phyloP scores from a whole-genome alignment of 2,329 filamentous ascomycete species.

The Madurella mycetomatis region DNA sequence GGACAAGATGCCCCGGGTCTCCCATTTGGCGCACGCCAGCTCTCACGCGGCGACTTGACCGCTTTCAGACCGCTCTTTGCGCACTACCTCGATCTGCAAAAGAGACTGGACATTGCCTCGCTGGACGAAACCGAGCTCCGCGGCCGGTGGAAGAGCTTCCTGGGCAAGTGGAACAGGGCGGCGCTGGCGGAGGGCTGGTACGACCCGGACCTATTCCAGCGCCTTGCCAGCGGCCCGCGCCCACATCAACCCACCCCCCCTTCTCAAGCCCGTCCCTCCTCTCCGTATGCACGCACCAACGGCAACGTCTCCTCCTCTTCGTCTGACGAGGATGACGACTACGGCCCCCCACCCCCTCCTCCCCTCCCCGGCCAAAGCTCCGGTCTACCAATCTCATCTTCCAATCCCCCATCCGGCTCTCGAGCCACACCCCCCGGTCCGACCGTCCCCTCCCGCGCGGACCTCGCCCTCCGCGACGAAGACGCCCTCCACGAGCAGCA shows the following conservation, averaged over 20 bases:
- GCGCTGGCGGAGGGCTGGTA: constrained; percentile 93
- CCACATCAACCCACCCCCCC: background rate
- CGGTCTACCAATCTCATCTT: constrained; percentile 6
- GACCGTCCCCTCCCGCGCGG: constrained; percentile 66
- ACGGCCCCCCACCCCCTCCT: constrained; percentile 45
- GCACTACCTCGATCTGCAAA: constrained; percentile 84
- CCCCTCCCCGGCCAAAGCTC: constrained; percentile 40
- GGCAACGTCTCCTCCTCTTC: no score
- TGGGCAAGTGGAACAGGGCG: constrained; percentile 85
- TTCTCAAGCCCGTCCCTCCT: background rate
- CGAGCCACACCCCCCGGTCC: constrained; percentile 40
- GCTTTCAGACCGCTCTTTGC: constrained; percentile 69
- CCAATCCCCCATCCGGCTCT: constrained; percentile 16
- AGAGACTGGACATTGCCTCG: constrained; percentile 63
- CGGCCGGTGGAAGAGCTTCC: constrained; percentile 91
- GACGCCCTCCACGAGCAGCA: constrained; percentile 46
- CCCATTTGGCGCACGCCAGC: constrained; percentile 60
- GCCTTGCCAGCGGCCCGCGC: constrained; percentile 5
- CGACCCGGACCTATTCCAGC: constrained; percentile 64
- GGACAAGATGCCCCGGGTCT: constrained; percentile 37
- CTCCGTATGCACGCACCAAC: no score
- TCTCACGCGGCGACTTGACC: constrained; percentile 64
- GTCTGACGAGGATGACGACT: constrained; percentile 42
- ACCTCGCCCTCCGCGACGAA: constrained; percentile 61
- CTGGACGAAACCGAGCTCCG: constrained; percentile 71